These are phyloP conservation scores for Parathielavia hyrcaniae DNA, from an alignment of 495 filamentous ascomycete species.

Conservation along the genomic window DNA sequence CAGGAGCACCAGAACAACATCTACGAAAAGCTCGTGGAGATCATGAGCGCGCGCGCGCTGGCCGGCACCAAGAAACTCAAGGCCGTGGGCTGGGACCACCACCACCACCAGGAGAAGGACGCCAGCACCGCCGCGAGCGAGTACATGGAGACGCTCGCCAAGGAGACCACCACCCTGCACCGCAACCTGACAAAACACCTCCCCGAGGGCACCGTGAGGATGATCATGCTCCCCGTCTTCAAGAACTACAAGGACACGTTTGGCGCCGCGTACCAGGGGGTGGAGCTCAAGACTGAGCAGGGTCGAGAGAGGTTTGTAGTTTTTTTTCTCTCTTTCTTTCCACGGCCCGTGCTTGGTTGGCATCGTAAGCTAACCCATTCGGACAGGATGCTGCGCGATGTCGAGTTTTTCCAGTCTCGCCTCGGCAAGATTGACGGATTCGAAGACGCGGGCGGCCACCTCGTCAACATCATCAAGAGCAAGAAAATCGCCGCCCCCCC, in stretches of 20 bases:
- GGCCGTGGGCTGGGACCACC: slow-evolving; percentile 68
- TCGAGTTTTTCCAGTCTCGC: slow-evolving; percentile 65
- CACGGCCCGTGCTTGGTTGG: background rate
- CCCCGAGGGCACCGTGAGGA: slow-evolving; percentile 64
- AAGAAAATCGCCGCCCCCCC: slow-evolving; percentile 45
- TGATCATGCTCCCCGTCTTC: slow-evolving; percentile 92
- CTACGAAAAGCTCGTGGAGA: slow-evolving; percentile 91
- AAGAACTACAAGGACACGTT: slow-evolving; percentile 78
- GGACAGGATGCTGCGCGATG: slow-evolving; percentile 70
- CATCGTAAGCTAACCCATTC: slow-evolving; percentile 19
- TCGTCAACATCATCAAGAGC: slow-evolving; percentile 59
- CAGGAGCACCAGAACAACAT: slow-evolving; percentile 93
- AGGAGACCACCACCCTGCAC: slow-evolving; percentile 83
- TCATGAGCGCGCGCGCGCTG: slow-evolving; percentile 76
- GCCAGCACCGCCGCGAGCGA: slow-evolving; percentile 43
- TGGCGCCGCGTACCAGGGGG: slow-evolving; percentile 64
- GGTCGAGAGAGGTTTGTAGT: slow-evolving; percentile 68
- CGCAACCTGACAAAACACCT: slow-evolving; percentile 82
- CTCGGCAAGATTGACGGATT: slow-evolving; percentile 78
- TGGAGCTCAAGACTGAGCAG: slow-evolving; percentile 56
- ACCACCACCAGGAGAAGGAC: too few relatives aligned
- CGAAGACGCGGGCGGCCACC: slow-evolving; percentile 58
- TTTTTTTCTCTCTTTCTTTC: slow-evolving; percentile 1
- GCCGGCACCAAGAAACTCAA: slow-evolving; percentile 69
- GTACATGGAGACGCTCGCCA: slow-evolving; percentile 88